A percentile compares a stretch with the other conserved stretches of the same genome.
Conservation (phyloP, 2,329 filamentous ascomycete genomes). For the Colletotrichum ledebouriae region DNA sequence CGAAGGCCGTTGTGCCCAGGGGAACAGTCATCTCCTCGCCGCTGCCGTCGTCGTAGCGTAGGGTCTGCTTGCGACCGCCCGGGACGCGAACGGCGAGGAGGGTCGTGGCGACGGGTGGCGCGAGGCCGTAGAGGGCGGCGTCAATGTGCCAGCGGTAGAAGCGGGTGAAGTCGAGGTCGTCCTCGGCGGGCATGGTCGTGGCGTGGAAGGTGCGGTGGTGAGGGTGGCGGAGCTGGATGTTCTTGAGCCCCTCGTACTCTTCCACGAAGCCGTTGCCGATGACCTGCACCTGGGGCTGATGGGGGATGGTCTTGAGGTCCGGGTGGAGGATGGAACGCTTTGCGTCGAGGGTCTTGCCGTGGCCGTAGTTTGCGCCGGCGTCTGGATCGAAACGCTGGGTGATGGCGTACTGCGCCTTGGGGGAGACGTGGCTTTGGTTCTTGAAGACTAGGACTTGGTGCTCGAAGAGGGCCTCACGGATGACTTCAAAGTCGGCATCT, state of each 20-base stretch:
- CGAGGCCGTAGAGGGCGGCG: constrained; percentile 80
- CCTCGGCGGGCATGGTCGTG: constrained; percentile 67
- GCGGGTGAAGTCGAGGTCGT: constrained; percentile 64
- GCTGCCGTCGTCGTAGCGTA: constrained; percentile 80
- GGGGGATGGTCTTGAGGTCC: constrained; percentile 83
- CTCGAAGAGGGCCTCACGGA: constrained; percentile 75
- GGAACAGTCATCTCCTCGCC: constrained; percentile 76
- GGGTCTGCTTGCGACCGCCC: constrained; percentile 72
- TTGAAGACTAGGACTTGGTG: constrained; percentile 81
- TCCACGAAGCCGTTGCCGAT: constrained; percentile 81
- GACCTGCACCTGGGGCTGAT: constrained; percentile 81
- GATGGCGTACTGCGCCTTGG: constrained; percentile 80
- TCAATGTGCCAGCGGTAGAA: constrained; percentile 88
- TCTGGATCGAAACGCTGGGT: constrained; percentile 80
- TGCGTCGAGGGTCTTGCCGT: constrained; percentile 79
- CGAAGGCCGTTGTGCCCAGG: constrained; percentile 83
- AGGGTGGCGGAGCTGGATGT: constrained; percentile 79
- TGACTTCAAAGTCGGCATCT: constrained; percentile 74
- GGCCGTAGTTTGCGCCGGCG: constrained; percentile 75
- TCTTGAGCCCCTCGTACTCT: constrained; percentile 77
- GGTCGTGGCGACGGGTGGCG: constrained; percentile 80
- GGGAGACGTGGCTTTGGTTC: constrained; percentile 72
- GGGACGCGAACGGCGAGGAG: constrained; percentile 82
- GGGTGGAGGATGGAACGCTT: constrained; percentile 78
- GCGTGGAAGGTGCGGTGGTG: constrained; percentile 84